Percentiles rank a stretch among this genome's conserved stretches.
These are phyloP conservation scores for Beauveria brongniartii DNA, from an alignment of 2,329 filamentous ascomycete genomes.

Conservation along the genomic window DNA sequence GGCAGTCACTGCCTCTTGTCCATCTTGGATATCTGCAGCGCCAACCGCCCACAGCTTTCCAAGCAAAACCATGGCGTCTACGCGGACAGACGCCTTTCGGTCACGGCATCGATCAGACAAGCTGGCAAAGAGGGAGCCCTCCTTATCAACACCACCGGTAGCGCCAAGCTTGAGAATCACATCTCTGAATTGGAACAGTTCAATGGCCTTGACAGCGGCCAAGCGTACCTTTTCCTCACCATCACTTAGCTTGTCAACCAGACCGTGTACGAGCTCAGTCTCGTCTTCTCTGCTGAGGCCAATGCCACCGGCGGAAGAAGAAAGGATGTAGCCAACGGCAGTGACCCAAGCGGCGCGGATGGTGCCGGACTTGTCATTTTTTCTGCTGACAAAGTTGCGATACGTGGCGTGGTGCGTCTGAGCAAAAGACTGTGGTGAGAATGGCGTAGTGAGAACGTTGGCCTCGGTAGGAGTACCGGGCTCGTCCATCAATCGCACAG, in stretches of 20 bases:
- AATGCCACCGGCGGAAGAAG: slow-evolving; percentile 86
- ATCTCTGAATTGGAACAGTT: slow-evolving; percentile 70
- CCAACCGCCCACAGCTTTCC: slow-evolving; percentile 92
- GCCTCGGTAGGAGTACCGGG: slow-evolving; percentile 34
- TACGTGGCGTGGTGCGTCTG: slow-evolving; percentile 74
- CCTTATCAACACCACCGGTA: slow-evolving; percentile 64
- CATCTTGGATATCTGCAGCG: slow-evolving; percentile 74
- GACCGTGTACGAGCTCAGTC: slow-evolving; percentile 59
- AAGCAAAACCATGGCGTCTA: slow-evolving; percentile 78
- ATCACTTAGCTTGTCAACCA: slow-evolving; percentile 78
- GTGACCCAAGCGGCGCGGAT: slow-evolving; percentile 85
- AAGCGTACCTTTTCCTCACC: slow-evolving; percentile 85
- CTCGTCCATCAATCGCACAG: slow-evolving; percentile 56
- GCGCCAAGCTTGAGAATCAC: slow-evolving; percentile 75
- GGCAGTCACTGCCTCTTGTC: slow-evolving; percentile 65
- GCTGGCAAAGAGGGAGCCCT: slow-evolving; percentile 70
- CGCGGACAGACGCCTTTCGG: slow-evolving; percentile 69
- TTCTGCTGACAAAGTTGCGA: slow-evolving; percentile 74
- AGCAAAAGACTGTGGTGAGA: slow-evolving; percentile 82
- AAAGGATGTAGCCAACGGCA: slow-evolving; percentile 73
- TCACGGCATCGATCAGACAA: slow-evolving; percentile 86
- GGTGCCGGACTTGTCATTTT: slow-evolving; percentile 74
- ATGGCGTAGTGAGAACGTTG: slow-evolving; percentile 68
- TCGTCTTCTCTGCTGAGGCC: slow-evolving; percentile 82
- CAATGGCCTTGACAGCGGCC: slow-evolving; percentile 78